Evolutionary conservation across 495 filamentous ascomycete species (phyloP).

Genomic region (Penicillium coffeae): DNA sequence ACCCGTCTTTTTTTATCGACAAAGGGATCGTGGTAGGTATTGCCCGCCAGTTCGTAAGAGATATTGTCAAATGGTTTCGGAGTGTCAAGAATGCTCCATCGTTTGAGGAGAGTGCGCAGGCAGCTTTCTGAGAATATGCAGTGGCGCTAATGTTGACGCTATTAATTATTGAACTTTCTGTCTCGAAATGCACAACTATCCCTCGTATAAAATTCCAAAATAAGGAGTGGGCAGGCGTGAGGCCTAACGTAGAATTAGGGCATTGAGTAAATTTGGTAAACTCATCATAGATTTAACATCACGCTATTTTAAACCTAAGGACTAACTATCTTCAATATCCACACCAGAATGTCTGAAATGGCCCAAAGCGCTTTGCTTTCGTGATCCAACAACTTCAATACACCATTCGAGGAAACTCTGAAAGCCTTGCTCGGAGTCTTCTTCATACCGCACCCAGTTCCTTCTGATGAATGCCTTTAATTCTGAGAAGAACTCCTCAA

Average conservation of each 20-base stretch:
- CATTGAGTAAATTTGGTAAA: too few species aligned
- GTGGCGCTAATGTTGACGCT: too few species aligned
- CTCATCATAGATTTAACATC: too few species aligned
- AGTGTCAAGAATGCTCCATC: too few species aligned
- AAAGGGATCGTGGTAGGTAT: conserved; percentile 14
- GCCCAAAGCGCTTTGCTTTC: background rate
- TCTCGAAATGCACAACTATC: too few species aligned
- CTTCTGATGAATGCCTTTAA: conserved; percentile 3
- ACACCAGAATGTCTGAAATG: conserved; percentile 4
- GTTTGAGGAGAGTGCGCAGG: background rate
- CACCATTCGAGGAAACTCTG: background rate
- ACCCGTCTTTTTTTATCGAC: conserved; percentile 21
- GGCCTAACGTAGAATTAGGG: too few species aligned
- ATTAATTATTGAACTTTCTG: too few species aligned
- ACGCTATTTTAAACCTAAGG: background rate
- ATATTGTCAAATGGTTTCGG: conserved; percentile 24
- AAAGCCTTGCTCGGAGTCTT: conserved; percentile 1
- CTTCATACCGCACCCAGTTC: background rate
- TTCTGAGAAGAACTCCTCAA: conserved; percentile 1
- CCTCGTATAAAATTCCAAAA: too few species aligned
- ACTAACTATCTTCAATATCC: conserved; percentile 1
- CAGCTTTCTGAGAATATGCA: background rate
- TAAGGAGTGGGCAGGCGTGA: too few species aligned
- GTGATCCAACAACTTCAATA: background rate
- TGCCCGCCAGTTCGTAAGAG: conserved; percentile 18